Evolutionary conservation across 1,139 yeast species (phyloP).

Genomic region (Zhuliangozyma blackwelliae): DNA sequence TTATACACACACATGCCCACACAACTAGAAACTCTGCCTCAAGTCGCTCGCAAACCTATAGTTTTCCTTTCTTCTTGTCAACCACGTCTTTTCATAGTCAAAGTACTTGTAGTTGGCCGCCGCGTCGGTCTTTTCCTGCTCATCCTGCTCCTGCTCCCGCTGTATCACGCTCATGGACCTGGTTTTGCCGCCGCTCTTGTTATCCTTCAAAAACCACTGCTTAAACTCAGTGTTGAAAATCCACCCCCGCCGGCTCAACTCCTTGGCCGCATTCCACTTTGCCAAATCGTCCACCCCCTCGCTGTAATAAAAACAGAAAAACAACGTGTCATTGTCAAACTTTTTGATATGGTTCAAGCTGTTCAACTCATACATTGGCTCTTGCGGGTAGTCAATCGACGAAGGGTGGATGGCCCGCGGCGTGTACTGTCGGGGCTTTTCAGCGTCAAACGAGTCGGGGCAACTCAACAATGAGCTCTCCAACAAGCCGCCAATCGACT

Average conservation of each 20-base stretch:
- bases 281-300: slow-evolving; percentile 42
- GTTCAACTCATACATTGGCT: slow-evolving; percentile 63
- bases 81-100: slow-evolving; percentile 89
- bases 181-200: slow-evolving; percentile 23
- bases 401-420: slow-evolving; percentile 89
- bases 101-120: slow-evolving; percentile 69
- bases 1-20: neutral
- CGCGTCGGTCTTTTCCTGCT: slow-evolving; percentile 36
- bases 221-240: slow-evolving; percentile 68
- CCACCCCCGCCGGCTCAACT: slow-evolving; percentile 84
- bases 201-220: slow-evolving; percentile 77
- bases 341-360: slow-evolving; percentile 56
- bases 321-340: slow-evolving; percentile 82
- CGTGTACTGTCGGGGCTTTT: slow-evolving; percentile 74
- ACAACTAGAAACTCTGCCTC: slow-evolving; percentile 7
- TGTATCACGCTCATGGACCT: slow-evolving; percentile 41
- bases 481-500: slow-evolving; percentile 52
- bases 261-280: slow-evolving; percentile 77
- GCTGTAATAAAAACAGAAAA: slow-evolving; percentile 84
- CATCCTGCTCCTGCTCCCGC: slow-evolving; percentile 28
- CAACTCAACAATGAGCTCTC: slow-evolving; percentile 81
- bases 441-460: slow-evolving; percentile 92
- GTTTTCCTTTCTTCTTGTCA: slow-evolving; percentile 73
- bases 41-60: slow-evolving; percentile 34
- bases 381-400: slow-evolving; percentile 87